Evolutionary conservation across 2,329 filamentous ascomycete genomes (phyloP).

Genomic region (Alternaria ethzedia): DNA sequence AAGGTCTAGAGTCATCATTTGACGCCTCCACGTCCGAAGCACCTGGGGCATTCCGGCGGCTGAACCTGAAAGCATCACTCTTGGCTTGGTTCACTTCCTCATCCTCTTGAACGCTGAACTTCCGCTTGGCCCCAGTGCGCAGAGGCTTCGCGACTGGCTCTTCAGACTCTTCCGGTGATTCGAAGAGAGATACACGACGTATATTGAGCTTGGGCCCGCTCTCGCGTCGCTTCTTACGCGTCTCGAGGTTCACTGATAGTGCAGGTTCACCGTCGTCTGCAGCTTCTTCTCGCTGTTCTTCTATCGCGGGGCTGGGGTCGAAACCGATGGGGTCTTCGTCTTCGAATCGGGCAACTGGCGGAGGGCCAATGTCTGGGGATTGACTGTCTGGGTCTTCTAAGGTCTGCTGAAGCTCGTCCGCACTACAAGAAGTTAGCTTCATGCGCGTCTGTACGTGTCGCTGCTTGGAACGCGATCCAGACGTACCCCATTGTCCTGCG

Average conservation of each 20-base stretch:
- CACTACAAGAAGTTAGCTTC: conserved; percentile 50
- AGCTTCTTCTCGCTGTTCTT: conserved; percentile 36
- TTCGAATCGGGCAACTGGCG: conserved; percentile 61
- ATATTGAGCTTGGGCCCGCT: conserved; percentile 54
- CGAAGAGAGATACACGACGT: conserved; percentile 52
- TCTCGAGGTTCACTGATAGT: conserved; percentile 58
- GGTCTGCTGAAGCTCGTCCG: conserved; percentile 62
- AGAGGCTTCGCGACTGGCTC: conserved; percentile 35
- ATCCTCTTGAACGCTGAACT: conserved; percentile 61
- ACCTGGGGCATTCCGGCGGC: conserved; percentile 42
- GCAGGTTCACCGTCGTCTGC: conserved; percentile 46
- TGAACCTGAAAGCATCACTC: conserved; percentile 56
- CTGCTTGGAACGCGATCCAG: conserved; percentile 1
- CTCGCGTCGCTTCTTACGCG: conserved; percentile 59
- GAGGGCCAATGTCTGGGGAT: conserved; percentile 72
- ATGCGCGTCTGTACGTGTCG: not conserved
- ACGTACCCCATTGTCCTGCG: conserved; percentile 72
- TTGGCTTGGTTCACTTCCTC: conserved; percentile 48
- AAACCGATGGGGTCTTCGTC: conserved; percentile 57
- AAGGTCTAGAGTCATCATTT: conserved; percentile 23
- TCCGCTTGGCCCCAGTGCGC: conserved; percentile 62
- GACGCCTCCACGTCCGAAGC: conserved; percentile 21
- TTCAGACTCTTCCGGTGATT: conserved; percentile 46
- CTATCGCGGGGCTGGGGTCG: conserved; percentile 37
- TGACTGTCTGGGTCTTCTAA: conserved; percentile 63